Percentiles rank a stretch among this genome's conserved stretches.
phyloP scores from a whole-genome alignment of 805 yeast genomes.

The Metschnikowia colocasiae region DNA sequence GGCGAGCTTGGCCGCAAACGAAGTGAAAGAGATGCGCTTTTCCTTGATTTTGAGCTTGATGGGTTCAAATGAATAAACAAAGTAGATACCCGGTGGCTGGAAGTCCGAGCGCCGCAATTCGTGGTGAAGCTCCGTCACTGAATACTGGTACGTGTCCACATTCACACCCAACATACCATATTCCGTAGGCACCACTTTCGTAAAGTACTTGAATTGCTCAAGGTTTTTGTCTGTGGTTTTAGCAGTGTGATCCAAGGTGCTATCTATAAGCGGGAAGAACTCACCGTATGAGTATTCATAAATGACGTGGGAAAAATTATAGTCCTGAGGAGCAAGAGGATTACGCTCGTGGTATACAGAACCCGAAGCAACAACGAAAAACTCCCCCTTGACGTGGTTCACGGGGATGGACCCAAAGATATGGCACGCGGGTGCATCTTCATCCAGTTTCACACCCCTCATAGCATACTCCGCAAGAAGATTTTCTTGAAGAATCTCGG shows the following conservation, averaged over 20 bases:
- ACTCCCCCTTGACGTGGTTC: constrained; percentile 79
- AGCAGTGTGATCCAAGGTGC: constrained; percentile 81
- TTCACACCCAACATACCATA: constrained; percentile 67
- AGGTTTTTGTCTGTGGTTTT: constrained; percentile 47
- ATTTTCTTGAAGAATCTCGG: constrained; percentile 61
- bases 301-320: constrained; percentile 81
- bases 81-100: constrained; percentile 69
- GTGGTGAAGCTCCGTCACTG: constrained; percentile 54
- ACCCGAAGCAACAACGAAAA: constrained; percentile 80
- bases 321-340: constrained; percentile 43
- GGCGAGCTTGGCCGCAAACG: constrained; percentile 71
- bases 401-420: constrained; percentile 80
- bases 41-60: constrained; percentile 68
- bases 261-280: constrained; percentile 78
- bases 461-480: constrained; percentile 59
- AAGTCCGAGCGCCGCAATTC: constrained; percentile 11
- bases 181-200: constrained; percentile 81
- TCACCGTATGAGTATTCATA: constrained; percentile 89
- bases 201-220: constrained; percentile 58
- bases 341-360: constrained; percentile 54
- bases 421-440: constrained; percentile 78
- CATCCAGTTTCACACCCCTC: constrained; percentile 39
- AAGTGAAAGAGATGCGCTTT: constrained; percentile 67
- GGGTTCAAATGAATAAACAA: constrained; percentile 88
- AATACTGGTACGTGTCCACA: constrained; percentile 82